phyloP scores from a whole-genome alignment of 1,284 basidiomycete species.

The Papiliotrema terrestris region DNA sequence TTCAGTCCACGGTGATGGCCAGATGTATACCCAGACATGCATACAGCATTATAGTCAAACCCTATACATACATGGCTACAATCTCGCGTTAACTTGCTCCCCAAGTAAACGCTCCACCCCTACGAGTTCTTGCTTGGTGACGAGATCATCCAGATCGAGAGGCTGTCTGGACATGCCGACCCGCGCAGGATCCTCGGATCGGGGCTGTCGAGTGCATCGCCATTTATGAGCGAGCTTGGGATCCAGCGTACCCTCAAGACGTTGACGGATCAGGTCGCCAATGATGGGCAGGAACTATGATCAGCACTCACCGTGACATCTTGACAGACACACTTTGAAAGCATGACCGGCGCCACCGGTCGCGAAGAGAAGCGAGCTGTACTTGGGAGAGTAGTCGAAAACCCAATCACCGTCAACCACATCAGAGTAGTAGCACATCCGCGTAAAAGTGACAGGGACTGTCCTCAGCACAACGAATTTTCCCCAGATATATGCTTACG shows the following conservation, averaged over 20 bases:
- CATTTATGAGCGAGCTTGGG: slow-evolving; percentile 54
- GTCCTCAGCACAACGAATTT: not conserved
- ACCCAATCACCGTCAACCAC: slow-evolving; percentile 67
- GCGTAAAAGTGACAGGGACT: slow-evolving; percentile 61
- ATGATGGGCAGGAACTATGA: slow-evolving; percentile 61
- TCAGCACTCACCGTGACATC: not conserved
- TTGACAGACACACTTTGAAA: slow-evolving; percentile 60
- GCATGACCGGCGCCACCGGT: slow-evolving; percentile 77
- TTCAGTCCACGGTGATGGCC: not conserved
- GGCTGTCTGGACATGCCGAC: slow-evolving; percentile 12
- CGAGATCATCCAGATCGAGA: slow-evolving; percentile 10
- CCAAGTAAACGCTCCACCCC: not conserved
- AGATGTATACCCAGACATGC: not conserved
- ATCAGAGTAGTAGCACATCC: slow-evolving; percentile 71
- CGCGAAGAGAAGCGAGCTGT: slow-evolving; percentile 62
- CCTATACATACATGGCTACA: not conserved
- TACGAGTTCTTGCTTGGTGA: slow-evolving; percentile 5
- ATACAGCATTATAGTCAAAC: not conserved
- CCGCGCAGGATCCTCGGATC: slow-evolving; percentile 9
- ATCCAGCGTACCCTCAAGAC: slow-evolving; percentile 62
- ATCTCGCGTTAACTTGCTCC: not conserved
- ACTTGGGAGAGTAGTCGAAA: slow-evolving; percentile 62
- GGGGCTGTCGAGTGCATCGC: slow-evolving; percentile 7
- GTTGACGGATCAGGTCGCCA: slow-evolving; percentile 64
- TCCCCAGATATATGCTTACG: slow-evolving; percentile 28